Percentiles rank a stretch among this genome's conserved stretches.
Conservation (phyloP, 2,329 filamentous ascomycete genomes). For the Alternaria angustiovoidea region DNA sequence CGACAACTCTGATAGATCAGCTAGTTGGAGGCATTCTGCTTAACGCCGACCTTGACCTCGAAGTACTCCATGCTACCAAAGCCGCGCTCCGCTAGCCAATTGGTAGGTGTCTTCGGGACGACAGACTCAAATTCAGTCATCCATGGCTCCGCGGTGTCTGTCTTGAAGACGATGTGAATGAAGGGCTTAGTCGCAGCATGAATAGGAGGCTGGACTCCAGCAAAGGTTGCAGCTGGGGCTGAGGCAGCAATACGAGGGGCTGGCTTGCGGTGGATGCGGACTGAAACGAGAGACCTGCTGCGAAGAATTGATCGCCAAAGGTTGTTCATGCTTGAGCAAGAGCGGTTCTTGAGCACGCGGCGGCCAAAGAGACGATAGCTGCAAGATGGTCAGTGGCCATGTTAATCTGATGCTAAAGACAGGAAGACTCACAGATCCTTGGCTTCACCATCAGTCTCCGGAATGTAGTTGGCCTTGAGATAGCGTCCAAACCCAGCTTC, state of each 20-base stretch:
- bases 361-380: conserved; percentile 45
- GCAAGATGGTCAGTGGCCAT: neutral
- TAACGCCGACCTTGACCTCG: conserved; percentile 36
- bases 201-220: neutral
- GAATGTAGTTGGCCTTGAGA: conserved; percentile 18
- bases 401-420: neutral
- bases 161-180: conserved; percentile 39
- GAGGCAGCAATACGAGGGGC: neutral
- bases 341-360: conserved; percentile 27
- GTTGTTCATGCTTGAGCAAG: conserved; percentile 32
- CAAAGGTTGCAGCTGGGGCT: neutral
- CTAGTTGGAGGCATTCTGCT: neutral
- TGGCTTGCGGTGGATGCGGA: conserved; percentile 32
- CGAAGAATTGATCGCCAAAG: conserved; percentile 36
- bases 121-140: conserved; percentile 25
- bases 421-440: conserved; percentile 39
- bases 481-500: conserved; percentile 44
- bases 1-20: neutral
- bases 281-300: conserved; percentile 26
- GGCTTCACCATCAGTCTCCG: conserved; percentile 38
- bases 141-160: conserved; percentile 30
- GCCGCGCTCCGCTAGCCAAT: conserved; percentile 32
- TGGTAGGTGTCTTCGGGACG: conserved; percentile 10
- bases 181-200: conserved; percentile 19
- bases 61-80: conserved; percentile 41